These are phyloP conservation scores for Stemphylium lycopersici DNA, from an alignment of 2,329 filamentous ascomycete genomes.

Conservation along the genomic window DNA sequence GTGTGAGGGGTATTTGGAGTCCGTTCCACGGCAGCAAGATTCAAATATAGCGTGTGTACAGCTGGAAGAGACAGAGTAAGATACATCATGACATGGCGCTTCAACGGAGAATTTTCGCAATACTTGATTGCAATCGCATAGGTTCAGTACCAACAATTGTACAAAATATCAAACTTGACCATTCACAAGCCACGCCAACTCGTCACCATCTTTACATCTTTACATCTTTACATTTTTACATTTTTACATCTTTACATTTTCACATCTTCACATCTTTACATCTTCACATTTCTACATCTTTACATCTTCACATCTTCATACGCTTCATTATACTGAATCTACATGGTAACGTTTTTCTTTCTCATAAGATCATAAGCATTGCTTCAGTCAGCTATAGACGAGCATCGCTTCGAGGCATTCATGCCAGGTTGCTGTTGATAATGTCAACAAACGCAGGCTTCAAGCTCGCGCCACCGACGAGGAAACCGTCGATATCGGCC, in stretches of 20 bases:
- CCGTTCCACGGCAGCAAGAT: slow-evolving; percentile 64
- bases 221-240: no score
- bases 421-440: slow-evolving; percentile 64
- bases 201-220: neutral
- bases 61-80: slow-evolving; percentile 8
- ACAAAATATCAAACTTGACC: slow-evolving; percentile 8
- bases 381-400: slow-evolving; percentile 44
- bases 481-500: slow-evolving; percentile 95
- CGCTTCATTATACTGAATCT: slow-evolving; percentile 12
- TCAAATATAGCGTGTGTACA: slow-evolving; percentile 24
- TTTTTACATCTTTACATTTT: no score
- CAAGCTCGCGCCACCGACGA: slow-evolving; percentile 93
- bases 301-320: neutral
- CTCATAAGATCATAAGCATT: slow-evolving; percentile 4
- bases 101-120: no score
- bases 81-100: no score
- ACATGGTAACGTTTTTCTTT: neutral
- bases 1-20: slow-evolving; percentile 69
- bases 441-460: slow-evolving; percentile 89
- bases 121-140: neutral
- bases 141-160: slow-evolving; percentile 14
- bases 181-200: no score
- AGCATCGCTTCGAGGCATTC: slow-evolving; percentile 44
- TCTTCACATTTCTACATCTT: no score
- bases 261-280: no score